These are phyloP conservation scores for Metarhizium rileyi DNA, from an alignment of 2,329 filamentous ascomycete genomes.

Conservation along the genomic window DNA sequence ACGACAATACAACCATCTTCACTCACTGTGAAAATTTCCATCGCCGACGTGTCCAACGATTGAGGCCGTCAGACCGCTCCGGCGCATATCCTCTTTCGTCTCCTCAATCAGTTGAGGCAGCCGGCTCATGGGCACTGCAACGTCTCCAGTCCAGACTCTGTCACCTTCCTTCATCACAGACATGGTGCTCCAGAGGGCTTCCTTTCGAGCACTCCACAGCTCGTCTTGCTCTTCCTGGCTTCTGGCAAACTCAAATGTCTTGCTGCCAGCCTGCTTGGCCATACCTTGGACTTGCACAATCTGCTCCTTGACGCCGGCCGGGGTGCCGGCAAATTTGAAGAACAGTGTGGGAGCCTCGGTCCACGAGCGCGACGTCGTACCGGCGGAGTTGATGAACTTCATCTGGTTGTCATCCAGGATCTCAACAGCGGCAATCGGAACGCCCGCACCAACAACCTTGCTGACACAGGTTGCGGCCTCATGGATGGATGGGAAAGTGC, in stretches of 20 bases:
- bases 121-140: slow-evolving; percentile 70
- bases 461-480: slow-evolving; percentile 71
- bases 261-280: slow-evolving; percentile 50
- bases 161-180: slow-evolving; percentile 55
- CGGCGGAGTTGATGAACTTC: slow-evolving; percentile 55
- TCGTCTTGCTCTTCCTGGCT: slow-evolving; percentile 61
- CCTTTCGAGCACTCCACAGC: slow-evolving; percentile 76
- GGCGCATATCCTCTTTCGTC: slow-evolving; percentile 41
- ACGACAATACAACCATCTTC: background rate
- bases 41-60: slow-evolving; percentile 68
- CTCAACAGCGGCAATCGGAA: slow-evolving; percentile 85
- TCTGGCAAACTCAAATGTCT: slow-evolving; percentile 69
- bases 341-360: slow-evolving; percentile 66
- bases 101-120: slow-evolving; percentile 69
- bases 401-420: slow-evolving; percentile 91
- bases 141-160: slow-evolving; percentile 77
- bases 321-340: slow-evolving; percentile 74
- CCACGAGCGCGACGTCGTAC: slow-evolving; percentile 58
- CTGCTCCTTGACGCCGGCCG: slow-evolving; percentile 66
- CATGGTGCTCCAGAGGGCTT: slow-evolving; percentile 74
- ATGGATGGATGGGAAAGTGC: slow-evolving; percentile 47
- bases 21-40: slow-evolving; percentile 63
- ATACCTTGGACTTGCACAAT: slow-evolving; percentile 56
- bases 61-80: slow-evolving; percentile 33
- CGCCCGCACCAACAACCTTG: slow-evolving; percentile 67